Percentiles rank a stretch among this genome's conserved stretches.
Evolutionary conservation across 2,329 filamentous ascomycete genomes (phyloP).

Genomic region (Ramularia endophylla): DNA sequence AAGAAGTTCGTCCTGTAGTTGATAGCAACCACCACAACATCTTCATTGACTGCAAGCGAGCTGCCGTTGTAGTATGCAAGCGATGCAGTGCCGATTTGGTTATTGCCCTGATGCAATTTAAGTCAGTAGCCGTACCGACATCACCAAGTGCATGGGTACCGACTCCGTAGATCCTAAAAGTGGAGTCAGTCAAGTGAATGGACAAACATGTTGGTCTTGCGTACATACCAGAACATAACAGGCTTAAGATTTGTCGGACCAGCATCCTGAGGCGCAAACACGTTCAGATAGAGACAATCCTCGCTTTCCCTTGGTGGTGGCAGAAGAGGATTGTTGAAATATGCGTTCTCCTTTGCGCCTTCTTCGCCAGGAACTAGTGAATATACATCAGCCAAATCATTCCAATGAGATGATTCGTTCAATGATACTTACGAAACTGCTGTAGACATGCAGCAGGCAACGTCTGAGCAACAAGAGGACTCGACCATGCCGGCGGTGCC

Average conservation of each 20-base stretch:
- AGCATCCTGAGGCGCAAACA: constrained; percentile 11
- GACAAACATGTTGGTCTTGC: background rate
- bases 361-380: constrained; percentile 2
- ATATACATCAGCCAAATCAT: no score
- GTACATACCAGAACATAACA: constrained; percentile 16
- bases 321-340: constrained; percentile 14
- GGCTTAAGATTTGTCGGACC: constrained; percentile 10
- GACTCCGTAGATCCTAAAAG: no score
- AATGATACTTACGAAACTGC: constrained; percentile 11
- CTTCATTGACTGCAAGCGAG: constrained; percentile 14
- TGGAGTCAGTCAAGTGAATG: no score
- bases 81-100: constrained; percentile 14
- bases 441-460: constrained; percentile 18
- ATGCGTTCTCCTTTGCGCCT: constrained; percentile 4
- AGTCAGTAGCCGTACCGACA: no score
- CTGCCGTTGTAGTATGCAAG: constrained; percentile 16
- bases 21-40: constrained; percentile 17
- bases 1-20: constrained; percentile 21
- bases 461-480: constrained; percentile 9
- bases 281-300: constrained; percentile 18
- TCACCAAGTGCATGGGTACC: no score
- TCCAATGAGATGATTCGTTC: background rate
- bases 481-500: constrained; percentile 7
- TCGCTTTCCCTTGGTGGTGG: constrained; percentile 14
- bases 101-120: background rate